Conservation (phyloP, 2,329 filamentous ascomycete genomes). For the Decorospora gaudefroyi region DNA sequence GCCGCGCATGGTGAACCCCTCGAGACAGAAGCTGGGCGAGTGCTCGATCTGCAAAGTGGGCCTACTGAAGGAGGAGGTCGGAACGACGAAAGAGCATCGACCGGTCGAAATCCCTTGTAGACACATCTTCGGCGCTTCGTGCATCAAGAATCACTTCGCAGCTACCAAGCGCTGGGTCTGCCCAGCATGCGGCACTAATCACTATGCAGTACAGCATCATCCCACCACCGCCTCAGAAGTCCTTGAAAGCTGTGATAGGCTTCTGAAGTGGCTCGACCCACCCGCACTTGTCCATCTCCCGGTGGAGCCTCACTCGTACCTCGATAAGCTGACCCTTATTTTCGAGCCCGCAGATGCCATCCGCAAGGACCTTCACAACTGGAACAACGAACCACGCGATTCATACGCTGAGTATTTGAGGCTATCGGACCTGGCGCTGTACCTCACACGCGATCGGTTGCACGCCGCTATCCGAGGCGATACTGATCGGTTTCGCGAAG, state of each 20-base stretch:
- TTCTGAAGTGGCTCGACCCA: background rate
- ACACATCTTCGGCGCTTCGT: background rate
- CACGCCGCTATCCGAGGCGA: background rate
- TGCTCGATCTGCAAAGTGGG: background rate
- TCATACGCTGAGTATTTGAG: background rate
- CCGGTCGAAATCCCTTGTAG: background rate
- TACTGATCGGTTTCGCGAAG: background rate
- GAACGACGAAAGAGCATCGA: background rate
- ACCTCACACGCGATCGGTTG: background rate
- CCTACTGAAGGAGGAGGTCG: background rate
- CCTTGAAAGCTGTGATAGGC: background rate
- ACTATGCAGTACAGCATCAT: background rate
- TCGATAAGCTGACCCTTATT: background rate
- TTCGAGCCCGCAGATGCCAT: background rate
- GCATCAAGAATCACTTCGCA: background rate
- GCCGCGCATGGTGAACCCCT: background rate
- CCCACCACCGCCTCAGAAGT: background rate
- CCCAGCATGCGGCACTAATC: background rate
- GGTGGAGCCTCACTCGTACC: background rate
- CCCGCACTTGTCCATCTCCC: background rate
- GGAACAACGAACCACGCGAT: background rate
- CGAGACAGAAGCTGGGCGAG: background rate
- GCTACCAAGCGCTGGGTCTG: background rate
- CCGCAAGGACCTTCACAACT: background rate
- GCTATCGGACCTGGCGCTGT: background rate